Evolutionary conservation across 2,329 filamentous ascomycete genomes (phyloP).

Genomic region (Colletotrichum scovillei): DNA sequence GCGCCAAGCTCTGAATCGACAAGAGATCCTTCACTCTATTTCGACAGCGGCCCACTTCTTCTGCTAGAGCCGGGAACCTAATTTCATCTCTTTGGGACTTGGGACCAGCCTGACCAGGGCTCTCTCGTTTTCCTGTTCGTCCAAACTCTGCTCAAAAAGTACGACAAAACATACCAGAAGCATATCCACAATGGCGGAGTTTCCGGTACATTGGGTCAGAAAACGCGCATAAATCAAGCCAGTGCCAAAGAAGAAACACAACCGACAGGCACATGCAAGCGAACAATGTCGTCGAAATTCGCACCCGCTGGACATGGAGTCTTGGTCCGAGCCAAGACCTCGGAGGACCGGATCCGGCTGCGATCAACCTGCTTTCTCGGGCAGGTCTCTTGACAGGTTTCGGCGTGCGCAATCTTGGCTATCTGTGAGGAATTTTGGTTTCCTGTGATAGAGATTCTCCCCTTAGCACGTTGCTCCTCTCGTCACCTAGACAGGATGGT

Average conservation of each 20-base stretch:
- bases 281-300: not conserved
- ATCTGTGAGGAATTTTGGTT: conserved; percentile 7
- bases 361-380: conserved; percentile 20
- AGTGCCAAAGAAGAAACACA: conserved; percentile 19
- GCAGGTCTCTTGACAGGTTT: conserved; percentile 11
- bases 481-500: conserved; percentile 3
- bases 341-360: not conserved
- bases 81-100: conserved; percentile 5
- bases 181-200: conserved; percentile 16
- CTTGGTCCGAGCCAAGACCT: conserved; percentile 12
- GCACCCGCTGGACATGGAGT: not conserved
- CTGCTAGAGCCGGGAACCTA: conserved; percentile 15
- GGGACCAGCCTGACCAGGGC: not conserved
- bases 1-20: conserved; percentile 16
- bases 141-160: conserved; percentile 1
- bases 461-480: not conserved
- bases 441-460: not conserved
- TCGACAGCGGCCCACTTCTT: conserved; percentile 1
- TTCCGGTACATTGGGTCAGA: conserved; percentile 12
- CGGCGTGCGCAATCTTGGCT: conserved; percentile 14
- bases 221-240: conserved; percentile 16
- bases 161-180: not conserved
- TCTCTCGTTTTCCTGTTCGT: conserved; percentile 10
- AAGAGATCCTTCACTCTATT: conserved; percentile 17
- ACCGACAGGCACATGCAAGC: conserved; percentile 1